phyloP scores from a whole-genome alignment of 148 eudicot genomes.

The Fagopyrum tataricum region DNA sequence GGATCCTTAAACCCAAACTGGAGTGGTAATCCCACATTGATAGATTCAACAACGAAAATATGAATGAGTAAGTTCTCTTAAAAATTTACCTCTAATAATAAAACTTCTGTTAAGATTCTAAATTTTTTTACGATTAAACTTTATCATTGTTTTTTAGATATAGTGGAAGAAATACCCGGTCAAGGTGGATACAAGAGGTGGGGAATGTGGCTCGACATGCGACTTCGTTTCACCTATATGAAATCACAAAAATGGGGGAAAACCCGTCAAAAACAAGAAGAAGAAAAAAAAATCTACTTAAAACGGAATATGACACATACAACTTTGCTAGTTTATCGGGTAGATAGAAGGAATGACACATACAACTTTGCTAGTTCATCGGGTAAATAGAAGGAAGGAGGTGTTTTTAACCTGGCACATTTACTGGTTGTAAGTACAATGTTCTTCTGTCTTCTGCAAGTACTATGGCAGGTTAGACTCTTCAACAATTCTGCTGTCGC shows the following conservation, averaged over 20 bases:
- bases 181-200: too few relatives aligned
- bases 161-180: slow-evolving; percentile 77
- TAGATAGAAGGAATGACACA: too few relatives aligned
- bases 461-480: slow-evolving; percentile 65
- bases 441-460: slow-evolving; percentile 59
- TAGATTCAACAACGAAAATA: slow-evolving; percentile 4
- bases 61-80: slow-evolving; percentile 49
- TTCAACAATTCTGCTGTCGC: background rate
- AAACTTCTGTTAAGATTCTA: background rate
- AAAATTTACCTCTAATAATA: background rate
- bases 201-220: too few relatives aligned
- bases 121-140: background rate
- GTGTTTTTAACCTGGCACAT: too few relatives aligned
- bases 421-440: slow-evolving; percentile 60
- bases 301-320: slow-evolving; percentile 50
- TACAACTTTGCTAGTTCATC: slow-evolving; percentile 28
- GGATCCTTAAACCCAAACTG: too few relatives aligned
- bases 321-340: slow-evolving; percentile 19
- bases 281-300: too few relatives aligned
- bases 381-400: too few relatives aligned
- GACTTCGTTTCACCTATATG: too few relatives aligned
- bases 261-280: too few relatives aligned
- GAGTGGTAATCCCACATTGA: too few relatives aligned
- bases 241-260: too few relatives aligned
- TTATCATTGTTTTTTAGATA: slow-evolving; percentile 34